Evolutionary conservation across 2,329 filamentous ascomycete species (phyloP), one percentile per base, ranked within the genome.

Genomic region (Sporothrix sp.): DNA sequence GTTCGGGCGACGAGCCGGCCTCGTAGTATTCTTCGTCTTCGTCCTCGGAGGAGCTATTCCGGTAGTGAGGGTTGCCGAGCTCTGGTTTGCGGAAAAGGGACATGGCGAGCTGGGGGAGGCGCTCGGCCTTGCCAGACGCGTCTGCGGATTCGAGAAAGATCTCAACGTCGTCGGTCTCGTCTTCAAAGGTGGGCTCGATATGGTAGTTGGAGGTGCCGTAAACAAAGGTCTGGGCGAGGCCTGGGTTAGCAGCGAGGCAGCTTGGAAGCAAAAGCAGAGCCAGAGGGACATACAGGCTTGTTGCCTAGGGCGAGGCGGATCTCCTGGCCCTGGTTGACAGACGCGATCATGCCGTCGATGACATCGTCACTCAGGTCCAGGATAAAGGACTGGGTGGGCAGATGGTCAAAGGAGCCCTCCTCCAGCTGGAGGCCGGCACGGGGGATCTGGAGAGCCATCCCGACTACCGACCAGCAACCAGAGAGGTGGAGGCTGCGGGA

Each of bases 341-440:
- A 78, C 62, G 71, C 71, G 57, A 84, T 81, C 73, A 84, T 76
- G 55, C 78, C 71, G 61, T 81, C 76, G 58, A 84, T 75, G 47
- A 79, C 69, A 61, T 68, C 69, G 61, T 81, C 73, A 58, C 68
- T 73, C 55, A 84, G 65, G n/a, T 69, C 73, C 51, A 84, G 66
- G 56, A 76, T 72, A 60, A 83, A 78, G 28, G 75, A 76, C 59
- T 81, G 76, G 27, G 69, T 67, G 8, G 74, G 75, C 33, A 76
- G 65, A 52, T 67, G 64, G 47, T 68, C 66, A 59, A 58, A 62
- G 50, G 66, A 62, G 47, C 70, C 71, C 61, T 76, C 75, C 61
- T 76, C 75, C 64, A 82, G 68, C 62, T 71, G 65, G 63, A 82
- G 67, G 66, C 79, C 79, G 58, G 68, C 65, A 56, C 78, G 74